A percentile compares a stretch with the other conserved stretches of the same genome.
phyloP scores from a whole-genome alignment of 371 early-diverging fungal species.

The Batkoa obscura region DNA sequence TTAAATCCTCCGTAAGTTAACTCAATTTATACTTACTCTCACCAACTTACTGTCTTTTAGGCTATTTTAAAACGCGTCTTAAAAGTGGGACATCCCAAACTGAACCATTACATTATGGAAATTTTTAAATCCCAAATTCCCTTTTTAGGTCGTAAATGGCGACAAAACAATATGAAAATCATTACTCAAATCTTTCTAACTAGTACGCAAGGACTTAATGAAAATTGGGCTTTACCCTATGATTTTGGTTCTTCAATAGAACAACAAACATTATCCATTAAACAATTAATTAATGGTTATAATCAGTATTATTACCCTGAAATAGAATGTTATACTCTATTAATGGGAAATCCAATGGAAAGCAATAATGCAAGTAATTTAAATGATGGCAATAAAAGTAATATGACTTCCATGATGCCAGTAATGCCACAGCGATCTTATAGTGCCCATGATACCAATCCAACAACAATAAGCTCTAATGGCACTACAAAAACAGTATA shows the following conservation, averaged over 20 bases:
- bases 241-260: background rate
- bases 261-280: background rate
- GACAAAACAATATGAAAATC: conserved; percentile 26
- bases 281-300: background rate
- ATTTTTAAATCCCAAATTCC: conserved; percentile 60
- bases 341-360: background rate
- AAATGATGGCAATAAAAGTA: too few relatives aligned
- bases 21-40: background rate
- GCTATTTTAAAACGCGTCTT: conserved; percentile 52
- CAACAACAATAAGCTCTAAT: background rate
- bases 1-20: conserved; percentile 47
- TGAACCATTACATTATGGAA: conserved; percentile 56
- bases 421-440: background rate
- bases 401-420: background rate
- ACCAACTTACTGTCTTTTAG: conserved; percentile 9
- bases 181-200: background rate
- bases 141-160: conserved; percentile 64
- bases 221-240: background rate
- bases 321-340: background rate
- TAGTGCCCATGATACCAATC: background rate
- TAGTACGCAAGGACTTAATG: background rate
- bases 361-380: background rate
- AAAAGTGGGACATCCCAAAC: conserved; percentile 39
- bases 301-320: background rate
- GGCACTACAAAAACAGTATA: background rate